A percentile compares a stretch with the other conserved stretches of the same genome.
Evolutionary conservation across 805 yeast genomes (phyloP).

Genomic region (Saccharomycopsis guyanensis): DNA sequence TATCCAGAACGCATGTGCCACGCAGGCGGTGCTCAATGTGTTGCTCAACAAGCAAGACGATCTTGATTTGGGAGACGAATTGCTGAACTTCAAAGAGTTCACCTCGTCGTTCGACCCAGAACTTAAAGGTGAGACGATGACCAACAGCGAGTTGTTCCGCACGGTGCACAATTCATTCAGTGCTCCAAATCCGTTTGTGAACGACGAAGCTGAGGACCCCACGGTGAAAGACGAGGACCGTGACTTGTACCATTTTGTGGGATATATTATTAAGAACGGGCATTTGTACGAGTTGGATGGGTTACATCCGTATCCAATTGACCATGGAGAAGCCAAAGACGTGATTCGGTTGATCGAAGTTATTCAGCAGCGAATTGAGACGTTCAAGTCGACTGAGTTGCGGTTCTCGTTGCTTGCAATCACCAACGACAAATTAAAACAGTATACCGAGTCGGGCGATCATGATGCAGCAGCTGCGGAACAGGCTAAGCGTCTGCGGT

Average conservation of each 20-base stretch:
- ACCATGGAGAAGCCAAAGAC: slow-evolving; percentile 37
- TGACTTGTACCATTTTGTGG: slow-evolving; percentile 53
- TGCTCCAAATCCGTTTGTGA: slow-evolving; percentile 41
- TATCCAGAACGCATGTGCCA: slow-evolving; percentile 67
- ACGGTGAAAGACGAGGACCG: slow-evolving; percentile 30
- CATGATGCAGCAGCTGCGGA: slow-evolving; percentile 33
- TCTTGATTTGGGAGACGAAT: slow-evolving; percentile 41
- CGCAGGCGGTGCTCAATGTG: slow-evolving; percentile 58
- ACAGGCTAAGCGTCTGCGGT: slow-evolving; percentile 38
- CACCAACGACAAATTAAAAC: slow-evolving; percentile 40
- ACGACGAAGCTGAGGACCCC: slow-evolving; percentile 32
- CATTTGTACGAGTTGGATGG: slow-evolving; percentile 58
- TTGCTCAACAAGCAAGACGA: slow-evolving; percentile 37
- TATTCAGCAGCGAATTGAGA: slow-evolving; percentile 38
- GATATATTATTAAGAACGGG: slow-evolving; percentile 39
- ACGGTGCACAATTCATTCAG: slow-evolving; percentile 55
- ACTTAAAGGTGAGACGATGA: slow-evolving; percentile 52
- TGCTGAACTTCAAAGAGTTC: slow-evolving; percentile 42
- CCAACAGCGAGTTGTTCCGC: slow-evolving; percentile 50
- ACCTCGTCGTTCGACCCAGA: slow-evolving; percentile 46
- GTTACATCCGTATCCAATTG: slow-evolving; percentile 45
- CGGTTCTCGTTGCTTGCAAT: slow-evolving; percentile 51
- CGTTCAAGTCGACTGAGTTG: slow-evolving; percentile 40
- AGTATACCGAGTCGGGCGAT: slow-evolving; percentile 34
- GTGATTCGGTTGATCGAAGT: slow-evolving; percentile 37